A percentile compares a stretch with the other conserved stretches of the same genome.
phyloP scores from a whole-genome alignment of 805 yeast genomes.

The Pichia occidentalis region DNA sequence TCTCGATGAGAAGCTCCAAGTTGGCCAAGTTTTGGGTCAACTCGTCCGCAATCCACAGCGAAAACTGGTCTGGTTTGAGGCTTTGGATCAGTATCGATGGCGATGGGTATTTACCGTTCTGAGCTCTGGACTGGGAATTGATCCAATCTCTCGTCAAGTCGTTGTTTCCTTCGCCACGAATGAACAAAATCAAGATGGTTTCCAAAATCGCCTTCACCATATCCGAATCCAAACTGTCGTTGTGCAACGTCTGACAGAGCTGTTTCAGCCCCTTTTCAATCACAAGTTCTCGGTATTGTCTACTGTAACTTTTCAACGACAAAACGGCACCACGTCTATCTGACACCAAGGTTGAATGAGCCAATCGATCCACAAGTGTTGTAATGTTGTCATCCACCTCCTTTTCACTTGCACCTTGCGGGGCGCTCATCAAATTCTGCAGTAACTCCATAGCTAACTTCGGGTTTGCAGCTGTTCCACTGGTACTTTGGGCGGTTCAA shows the following conservation, averaged over 20 bases:
- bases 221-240: conserved; percentile 60
- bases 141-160: conserved; percentile 64
- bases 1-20: conserved; percentile 42
- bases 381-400: conserved; percentile 74
- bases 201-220: conserved; percentile 77
- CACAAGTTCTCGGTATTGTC: conserved; percentile 85
- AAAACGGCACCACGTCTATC: conserved; percentile 90
- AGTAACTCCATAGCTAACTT: conserved; percentile 34
- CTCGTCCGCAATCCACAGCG: conserved; percentile 94
- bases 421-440: conserved; percentile 31
- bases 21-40: conserved; percentile 58
- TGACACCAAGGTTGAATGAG: conserved; percentile 71
- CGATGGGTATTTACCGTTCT: conserved; percentile 74
- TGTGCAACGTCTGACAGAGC: conserved; percentile 54
- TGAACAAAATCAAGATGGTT: conserved; percentile 74
- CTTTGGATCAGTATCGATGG: conserved; percentile 55
- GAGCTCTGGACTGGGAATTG: conserved; percentile 63
- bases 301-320: conserved; percentile 79
- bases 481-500: no score
- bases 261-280: conserved; percentile 81
- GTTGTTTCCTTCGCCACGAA: conserved; percentile 54
- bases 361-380: conserved; percentile 79
- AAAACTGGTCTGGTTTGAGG: conserved; percentile 68
- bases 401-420: conserved; percentile 28
- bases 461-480: no score